Evolutionary conservation across 768 basidiomycete genomes (phyloP).

Genomic region (Termitomyces sp.): DNA sequence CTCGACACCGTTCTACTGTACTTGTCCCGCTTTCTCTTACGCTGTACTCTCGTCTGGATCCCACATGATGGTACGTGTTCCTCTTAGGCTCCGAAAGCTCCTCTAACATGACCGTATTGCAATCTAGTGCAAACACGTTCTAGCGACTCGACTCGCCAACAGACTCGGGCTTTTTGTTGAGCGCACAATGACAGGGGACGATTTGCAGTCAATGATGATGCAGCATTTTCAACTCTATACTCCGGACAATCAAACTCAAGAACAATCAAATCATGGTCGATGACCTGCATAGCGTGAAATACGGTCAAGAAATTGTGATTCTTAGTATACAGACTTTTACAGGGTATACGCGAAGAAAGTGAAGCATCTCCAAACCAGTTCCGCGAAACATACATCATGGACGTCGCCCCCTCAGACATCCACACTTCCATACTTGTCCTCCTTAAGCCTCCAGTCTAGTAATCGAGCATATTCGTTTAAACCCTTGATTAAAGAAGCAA

Average conservation of each 20-base stretch:
- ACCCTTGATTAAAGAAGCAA: constrained; percentile 37
- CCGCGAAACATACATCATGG: background rate
- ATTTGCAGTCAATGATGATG: constrained; percentile 40
- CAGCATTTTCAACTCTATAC: constrained; percentile 25
- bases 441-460: constrained; percentile 50
- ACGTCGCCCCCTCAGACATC: background rate
- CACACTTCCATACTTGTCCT: constrained; percentile 25
- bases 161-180: constrained; percentile 48
- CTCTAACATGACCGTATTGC: background rate
- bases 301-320: background rate
- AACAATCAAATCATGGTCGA: background rate
- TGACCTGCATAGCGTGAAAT: background rate
- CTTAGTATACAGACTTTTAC: background rate
- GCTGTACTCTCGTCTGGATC: constrained; percentile 55
- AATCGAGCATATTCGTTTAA: constrained; percentile 57
- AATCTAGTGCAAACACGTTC: constrained; percentile 72
- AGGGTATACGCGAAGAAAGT: constrained; percentile 1
- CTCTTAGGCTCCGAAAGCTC: background rate
- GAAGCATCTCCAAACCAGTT: background rate
- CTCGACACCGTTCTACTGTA: constrained; percentile 53
- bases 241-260: background rate
- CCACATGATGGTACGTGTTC: constrained; percentile 54
- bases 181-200: constrained; percentile 39
- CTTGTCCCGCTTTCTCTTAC: constrained; percentile 70
- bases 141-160: constrained; percentile 60